phyloP scores from a whole-genome alignment of 2,329 filamentous ascomycete genomes.

The Aspergillus floridensis region DNA sequence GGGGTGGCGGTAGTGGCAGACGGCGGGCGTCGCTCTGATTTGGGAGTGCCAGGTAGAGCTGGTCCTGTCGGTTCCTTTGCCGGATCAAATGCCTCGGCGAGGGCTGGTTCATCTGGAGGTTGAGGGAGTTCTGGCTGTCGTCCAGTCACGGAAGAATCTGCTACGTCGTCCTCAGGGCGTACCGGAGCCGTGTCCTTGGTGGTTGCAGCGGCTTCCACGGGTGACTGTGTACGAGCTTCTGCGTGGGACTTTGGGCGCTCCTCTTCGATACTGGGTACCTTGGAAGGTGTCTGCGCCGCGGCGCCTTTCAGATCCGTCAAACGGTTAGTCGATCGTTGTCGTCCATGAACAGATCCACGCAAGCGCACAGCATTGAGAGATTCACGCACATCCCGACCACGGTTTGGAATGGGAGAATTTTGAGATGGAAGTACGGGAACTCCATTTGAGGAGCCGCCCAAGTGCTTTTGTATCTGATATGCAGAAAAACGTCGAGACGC shows the following conservation, averaged over 20 bases:
- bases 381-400: constrained; percentile 72
- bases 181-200: constrained; percentile 60
- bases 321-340: constrained; percentile 52
- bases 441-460: constrained; percentile 75
- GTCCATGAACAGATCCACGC: constrained; percentile 55
- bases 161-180: constrained; percentile 34
- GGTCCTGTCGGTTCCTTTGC: constrained; percentile 23
- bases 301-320: constrained; percentile 56
- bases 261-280: constrained; percentile 59
- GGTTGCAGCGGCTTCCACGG: constrained; percentile 32
- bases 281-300: constrained; percentile 40
- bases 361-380: constrained; percentile 72
- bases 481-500: constrained; percentile 92
- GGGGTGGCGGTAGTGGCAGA: constrained; percentile 32
- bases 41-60: constrained; percentile 28
- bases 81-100: constrained; percentile 38
- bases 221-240: constrained; percentile 25
- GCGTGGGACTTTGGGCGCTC: constrained; percentile 37
- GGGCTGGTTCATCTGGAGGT: constrained; percentile 34
- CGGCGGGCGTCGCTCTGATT: constrained; percentile 19
- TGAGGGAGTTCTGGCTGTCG: constrained; percentile 57
- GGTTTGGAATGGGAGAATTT: constrained; percentile 63
- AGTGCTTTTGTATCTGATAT: constrained; percentile 93
- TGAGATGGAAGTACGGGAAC: constrained; percentile 74
- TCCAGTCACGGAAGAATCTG: constrained; percentile 44